Conservation (phyloP, 768 basidiomycete genomes). For the Lentinula boryana region DNA sequence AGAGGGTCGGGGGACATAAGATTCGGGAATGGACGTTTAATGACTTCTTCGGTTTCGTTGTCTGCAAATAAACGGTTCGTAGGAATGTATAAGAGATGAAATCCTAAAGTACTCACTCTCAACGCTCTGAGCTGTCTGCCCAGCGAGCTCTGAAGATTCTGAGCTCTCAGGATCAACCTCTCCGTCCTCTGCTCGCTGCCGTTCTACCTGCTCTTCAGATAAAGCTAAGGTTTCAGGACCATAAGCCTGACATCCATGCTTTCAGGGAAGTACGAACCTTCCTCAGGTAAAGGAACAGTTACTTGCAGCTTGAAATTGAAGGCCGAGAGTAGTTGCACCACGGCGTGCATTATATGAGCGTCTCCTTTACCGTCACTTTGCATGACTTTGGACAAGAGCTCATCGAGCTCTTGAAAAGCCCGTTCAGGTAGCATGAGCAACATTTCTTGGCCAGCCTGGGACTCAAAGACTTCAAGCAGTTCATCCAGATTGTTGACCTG, state of each 20-base stretch:
- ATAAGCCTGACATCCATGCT: background rate
- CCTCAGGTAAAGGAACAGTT: background rate
- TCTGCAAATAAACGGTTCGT: background rate
- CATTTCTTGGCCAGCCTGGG: background rate
- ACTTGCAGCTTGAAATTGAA: background rate
- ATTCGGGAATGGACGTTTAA: slow-evolving; percentile 37
- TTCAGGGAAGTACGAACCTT: background rate
- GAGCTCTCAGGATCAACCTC: no score
- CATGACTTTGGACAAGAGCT: background rate
- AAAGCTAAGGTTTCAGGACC: background rate
- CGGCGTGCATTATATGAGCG: background rate
- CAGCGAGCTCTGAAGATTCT: no score
- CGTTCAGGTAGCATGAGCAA: background rate
- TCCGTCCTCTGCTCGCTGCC: background rate
- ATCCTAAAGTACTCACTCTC: background rate
- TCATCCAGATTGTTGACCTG: background rate
- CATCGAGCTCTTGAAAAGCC: background rate
- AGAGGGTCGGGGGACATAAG: slow-evolving; percentile 59
- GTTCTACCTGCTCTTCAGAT: background rate
- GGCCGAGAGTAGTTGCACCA: background rate
- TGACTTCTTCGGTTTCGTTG: slow-evolving; percentile 6
- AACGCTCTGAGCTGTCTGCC: background rate
- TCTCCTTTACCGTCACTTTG: background rate
- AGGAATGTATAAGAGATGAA: background rate
- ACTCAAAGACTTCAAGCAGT: background rate